A percentile compares a stretch with the other conserved stretches of the same genome.
These are phyloP conservation scores for Lophiotrema nucula DNA, from an alignment of 495 filamentous ascomycete genomes.

Conservation along the genomic window DNA sequence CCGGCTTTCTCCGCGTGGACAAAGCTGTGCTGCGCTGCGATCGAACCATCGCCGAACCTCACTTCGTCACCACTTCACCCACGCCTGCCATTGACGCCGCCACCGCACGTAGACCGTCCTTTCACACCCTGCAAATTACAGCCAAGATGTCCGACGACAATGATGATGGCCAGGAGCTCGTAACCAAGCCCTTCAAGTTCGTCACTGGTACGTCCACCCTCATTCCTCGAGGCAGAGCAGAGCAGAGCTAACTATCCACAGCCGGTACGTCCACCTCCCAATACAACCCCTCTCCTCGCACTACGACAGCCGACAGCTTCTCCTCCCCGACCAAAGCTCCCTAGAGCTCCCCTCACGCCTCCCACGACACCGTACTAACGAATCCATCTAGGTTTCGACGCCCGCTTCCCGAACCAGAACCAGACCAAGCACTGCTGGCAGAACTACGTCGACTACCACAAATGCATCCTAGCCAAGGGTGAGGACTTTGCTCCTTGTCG, in stretches of 20 bases:
- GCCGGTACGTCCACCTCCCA: slow-evolving; percentile 35
- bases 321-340: not conserved
- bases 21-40: slow-evolving; percentile 15
- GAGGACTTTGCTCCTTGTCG: slow-evolving; percentile 98
- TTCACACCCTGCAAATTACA: slow-evolving; percentile 40
- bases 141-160: slow-evolving; percentile 78
- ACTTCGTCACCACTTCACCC: slow-evolving; percentile 13
- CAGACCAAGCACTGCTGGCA: slow-evolving; percentile 97
- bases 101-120: slow-evolving; percentile 34
- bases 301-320: not conserved
- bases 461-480: slow-evolving; percentile 97
- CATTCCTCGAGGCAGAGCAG: slow-evolving; percentile 5
- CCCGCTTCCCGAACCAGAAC: slow-evolving; percentile 98
- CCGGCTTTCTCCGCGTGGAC: slow-evolving; percentile 16
- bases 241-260: slow-evolving; percentile 28
- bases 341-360: not conserved
- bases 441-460: slow-evolving; percentile 99
- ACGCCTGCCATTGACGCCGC: slow-evolving; percentile 13
- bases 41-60: slow-evolving; percentile 20
- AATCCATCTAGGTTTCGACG: slow-evolving; percentile 78
- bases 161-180: slow-evolving; percentile 61
- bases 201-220: slow-evolving; percentile 79
- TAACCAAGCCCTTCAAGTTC: slow-evolving; percentile 99
- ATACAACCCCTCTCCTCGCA: not conserved
- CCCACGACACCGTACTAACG: not conserved